Evolutionary conservation across 2,329 filamentous ascomycete species (phyloP).

Genomic region (Colletotrichum sp.): DNA sequence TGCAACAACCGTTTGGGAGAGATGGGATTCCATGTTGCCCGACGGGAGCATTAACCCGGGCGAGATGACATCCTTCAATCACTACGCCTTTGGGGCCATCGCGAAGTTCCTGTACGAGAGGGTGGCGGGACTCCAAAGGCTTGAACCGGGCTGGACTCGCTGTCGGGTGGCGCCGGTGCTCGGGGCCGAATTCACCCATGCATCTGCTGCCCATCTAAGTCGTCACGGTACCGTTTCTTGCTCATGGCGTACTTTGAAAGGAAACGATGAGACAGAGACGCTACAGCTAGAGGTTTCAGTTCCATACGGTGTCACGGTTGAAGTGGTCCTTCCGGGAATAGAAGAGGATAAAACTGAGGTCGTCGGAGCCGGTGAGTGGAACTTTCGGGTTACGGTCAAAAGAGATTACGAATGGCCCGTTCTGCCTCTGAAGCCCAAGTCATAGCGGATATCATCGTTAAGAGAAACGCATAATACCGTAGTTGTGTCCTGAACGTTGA

Average conservation of each 20-base stretch:
- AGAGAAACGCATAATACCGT: neutral
- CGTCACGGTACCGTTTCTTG: neutral
- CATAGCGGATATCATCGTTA: neutral
- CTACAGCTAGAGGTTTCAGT: neutral
- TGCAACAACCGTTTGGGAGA: slow-evolving; percentile 46
- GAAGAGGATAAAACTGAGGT: neutral
- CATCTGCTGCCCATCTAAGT: neutral
- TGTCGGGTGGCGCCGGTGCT: neutral
- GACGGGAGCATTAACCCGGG: slow-evolving; percentile 42
- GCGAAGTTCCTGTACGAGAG: slow-evolving; percentile 39
- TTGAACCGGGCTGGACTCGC: slow-evolving; percentile 28
- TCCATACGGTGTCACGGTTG: neutral
- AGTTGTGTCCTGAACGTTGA: neutral
- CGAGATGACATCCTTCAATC: slow-evolving; percentile 46
- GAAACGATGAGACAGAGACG: neutral
- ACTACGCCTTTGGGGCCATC: slow-evolving; percentile 45
- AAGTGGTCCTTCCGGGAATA: slow-evolving; percentile 5
- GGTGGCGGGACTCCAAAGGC: slow-evolving; percentile 25
- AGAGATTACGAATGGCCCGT: slow-evolving; percentile 5
- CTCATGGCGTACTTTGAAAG: neutral
- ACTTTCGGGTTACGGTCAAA: neutral
- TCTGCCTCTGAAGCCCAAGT: neutral
- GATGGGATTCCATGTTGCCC: slow-evolving; percentile 44
- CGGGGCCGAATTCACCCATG: neutral
- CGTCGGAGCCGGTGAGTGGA: neutral